Base-by-base conservation (phyloP, 2,329 filamentous ascomycete species). In the Polytolypa hystricis region DNA sequence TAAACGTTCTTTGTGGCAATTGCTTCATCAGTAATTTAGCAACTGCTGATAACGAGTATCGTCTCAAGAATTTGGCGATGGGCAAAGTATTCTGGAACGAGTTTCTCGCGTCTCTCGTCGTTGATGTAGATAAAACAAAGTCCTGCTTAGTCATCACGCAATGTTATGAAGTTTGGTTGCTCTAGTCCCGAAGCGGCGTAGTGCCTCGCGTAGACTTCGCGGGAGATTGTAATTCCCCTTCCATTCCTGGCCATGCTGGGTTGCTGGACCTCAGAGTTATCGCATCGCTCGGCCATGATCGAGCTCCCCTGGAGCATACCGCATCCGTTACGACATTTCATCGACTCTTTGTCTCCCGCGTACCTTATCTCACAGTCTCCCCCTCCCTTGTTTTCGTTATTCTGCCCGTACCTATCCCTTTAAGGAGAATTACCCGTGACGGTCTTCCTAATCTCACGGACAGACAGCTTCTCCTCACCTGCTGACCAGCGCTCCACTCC, bases 161-260 rank as follows among this genome's bases (percentile, higher is more conserved):
- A 25, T 7, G 21, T 25, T 7, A 25, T 7, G 21, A 25, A 25
- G 21, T n/a, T n/a, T n/a, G n/a, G 21, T n/a, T n/a, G 19, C 35
- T 14, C 35, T 37, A 37, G 35, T n/a, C 27, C 35, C 14, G 23
- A 25, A 18, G 12, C 12, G 14, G 35, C 7, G 15, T 37, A 31
- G 35, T 25, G 26, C 18, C 20, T 30, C 35, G 35, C 35, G 35
- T 31, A 37, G 30, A 37, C 18, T 16, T 30, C 35, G 35, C 35
- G 21, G 21, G 21, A 25, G 21, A 25, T 25, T n/a, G 21, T 7
- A 7, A n/a, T 25, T 25, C 21, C 21, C 21, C 21, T 25, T 7
- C 7, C 21, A 25, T 25, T 25, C 7, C n/a, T 25, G 21, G 7
- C n/a, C 7, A 7, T 25, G 21, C 21, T n/a, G n/a, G 21, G 21